Percentiles rank a stretch among this genome's conserved stretches.
Evolutionary conservation across 1,284 basidiomycete genomes (phyloP).

Genomic region (Ganoderma resinaceum): DNA sequence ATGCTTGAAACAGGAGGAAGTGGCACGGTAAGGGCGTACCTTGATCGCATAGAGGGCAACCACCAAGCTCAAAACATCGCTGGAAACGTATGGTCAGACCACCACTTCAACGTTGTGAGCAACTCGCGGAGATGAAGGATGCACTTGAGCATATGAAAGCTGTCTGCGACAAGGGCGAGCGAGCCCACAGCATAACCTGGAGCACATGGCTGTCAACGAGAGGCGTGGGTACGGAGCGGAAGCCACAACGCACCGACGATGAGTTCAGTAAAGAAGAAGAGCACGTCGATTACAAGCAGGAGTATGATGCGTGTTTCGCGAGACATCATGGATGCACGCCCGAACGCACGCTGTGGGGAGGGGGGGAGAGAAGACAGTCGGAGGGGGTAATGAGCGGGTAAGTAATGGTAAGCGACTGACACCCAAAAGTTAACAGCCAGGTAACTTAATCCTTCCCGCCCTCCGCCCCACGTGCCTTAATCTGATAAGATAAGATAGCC

Average conservation of each 20-base stretch:
- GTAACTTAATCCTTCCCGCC: background rate
- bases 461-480: background rate
- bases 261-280: slow-evolving; percentile 95
- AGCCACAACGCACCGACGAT: slow-evolving; percentile 65
- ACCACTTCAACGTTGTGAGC: background rate
- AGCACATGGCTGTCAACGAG: slow-evolving; percentile 15
- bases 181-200: slow-evolving; percentile 94
- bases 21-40: slow-evolving; percentile 48
- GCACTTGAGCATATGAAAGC: slow-evolving; percentile 98
- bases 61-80: slow-evolving; percentile 93
- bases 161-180: slow-evolving; percentile 94
- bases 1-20: slow-evolving; percentile 6
- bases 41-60: slow-evolving; percentile 98
- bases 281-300: slow-evolving; percentile 83
- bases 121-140: slow-evolving; percentile 30
- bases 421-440: background rate
- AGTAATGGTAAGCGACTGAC: background rate
- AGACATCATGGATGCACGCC: slow-evolving; percentile 53
- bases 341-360: slow-evolving; percentile 25
- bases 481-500: slow-evolving; percentile 28
- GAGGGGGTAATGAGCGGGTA: slow-evolving; percentile 3
- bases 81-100: slow-evolving; percentile 42
- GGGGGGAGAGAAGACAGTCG: slow-evolving; percentile 5
- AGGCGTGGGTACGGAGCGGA: slow-evolving; percentile 2
- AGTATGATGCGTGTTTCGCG: slow-evolving; percentile 81